Evolutionary conservation across 257 asterid species (phyloP).

Genomic region (Penstemon davidsonii): DNA sequence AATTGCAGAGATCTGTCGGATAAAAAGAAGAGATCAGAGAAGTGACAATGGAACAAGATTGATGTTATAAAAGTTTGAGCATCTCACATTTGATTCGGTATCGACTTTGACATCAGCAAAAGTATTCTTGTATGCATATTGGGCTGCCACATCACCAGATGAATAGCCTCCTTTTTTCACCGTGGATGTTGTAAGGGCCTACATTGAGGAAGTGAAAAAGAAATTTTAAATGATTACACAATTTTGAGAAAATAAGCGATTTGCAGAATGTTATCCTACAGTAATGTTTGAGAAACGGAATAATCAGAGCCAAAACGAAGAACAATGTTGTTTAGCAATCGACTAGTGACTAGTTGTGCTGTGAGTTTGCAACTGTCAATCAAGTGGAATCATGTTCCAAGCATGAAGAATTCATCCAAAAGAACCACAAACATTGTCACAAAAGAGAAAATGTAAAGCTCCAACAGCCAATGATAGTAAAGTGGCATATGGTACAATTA

Average conservation of each 20-base stretch:
- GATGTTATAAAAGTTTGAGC: slow-evolving; percentile 19
- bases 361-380: slow-evolving; percentile 3
- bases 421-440: background rate
- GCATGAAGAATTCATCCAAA: background rate
- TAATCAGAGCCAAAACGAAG: background rate
- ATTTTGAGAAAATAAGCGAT: background rate
- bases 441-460: background rate
- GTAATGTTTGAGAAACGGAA: background rate
- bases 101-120: slow-evolving; percentile 76
- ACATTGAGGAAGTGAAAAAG: slow-evolving; percentile 17
- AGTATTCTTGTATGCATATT: slow-evolving; percentile 59
- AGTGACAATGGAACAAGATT: slow-evolving; percentile 6
- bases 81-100: slow-evolving; percentile 78
- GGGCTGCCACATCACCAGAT: slow-evolving; percentile 80
- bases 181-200: slow-evolving; percentile 84
- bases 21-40: slow-evolving; percentile 20
- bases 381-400: background rate
- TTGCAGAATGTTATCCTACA: background rate
- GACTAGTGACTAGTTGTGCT: background rate
- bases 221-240: background rate
- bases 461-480: too few relatives aligned
- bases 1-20: slow-evolving; percentile 62
- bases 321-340: slow-evolving; percentile 9
- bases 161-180: slow-evolving; percentile 83
- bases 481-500: too few relatives aligned